A percentile compares a stretch with the other conserved stretches of the same genome.
Evolutionary conservation across 2,329 filamentous ascomycete genomes (phyloP).

Genomic region (Calonectria multiphialidica): DNA sequence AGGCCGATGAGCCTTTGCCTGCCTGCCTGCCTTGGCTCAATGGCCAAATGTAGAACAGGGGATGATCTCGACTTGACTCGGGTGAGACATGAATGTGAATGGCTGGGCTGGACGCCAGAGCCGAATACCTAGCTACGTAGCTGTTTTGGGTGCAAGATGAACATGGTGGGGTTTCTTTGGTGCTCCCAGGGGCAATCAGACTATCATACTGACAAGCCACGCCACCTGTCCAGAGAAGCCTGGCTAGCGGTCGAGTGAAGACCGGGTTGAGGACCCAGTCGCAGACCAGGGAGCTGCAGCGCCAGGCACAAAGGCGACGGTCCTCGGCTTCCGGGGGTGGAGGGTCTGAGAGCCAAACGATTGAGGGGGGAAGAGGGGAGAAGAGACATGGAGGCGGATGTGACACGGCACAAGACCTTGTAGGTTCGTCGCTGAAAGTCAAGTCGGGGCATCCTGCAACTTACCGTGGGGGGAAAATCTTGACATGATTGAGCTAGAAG

Average conservation of each 20-base stretch:
- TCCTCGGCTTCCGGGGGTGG: conserved; percentile 39
- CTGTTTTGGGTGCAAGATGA: not conserved
- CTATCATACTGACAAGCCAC: conserved; percentile 6
- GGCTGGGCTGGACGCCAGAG: not conserved
- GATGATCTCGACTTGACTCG: not conserved
- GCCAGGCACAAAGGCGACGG: not conserved
- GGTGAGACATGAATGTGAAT: not conserved
- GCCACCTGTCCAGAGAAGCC: conserved; percentile 1
- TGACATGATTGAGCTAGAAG: not conserved
- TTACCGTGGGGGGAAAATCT: not conserved
- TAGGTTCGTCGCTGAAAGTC: not conserved
- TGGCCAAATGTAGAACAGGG: not conserved
- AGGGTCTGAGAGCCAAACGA: conserved; percentile 2
- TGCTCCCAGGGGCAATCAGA: conserved; percentile 10
- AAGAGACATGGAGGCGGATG: conserved; percentile 1
- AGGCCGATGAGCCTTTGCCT: not conserved
- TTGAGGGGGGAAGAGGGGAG: conserved; percentile 28
- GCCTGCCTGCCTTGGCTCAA: not conserved
- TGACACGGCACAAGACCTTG: conserved; percentile 15
- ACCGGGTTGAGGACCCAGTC: not conserved
- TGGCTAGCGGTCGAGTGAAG: conserved; percentile 1
- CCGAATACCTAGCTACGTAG: not conserved
- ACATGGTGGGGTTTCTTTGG: not conserved
- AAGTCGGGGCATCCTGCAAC: not conserved
- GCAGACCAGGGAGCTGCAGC: conserved; percentile 6